Evolutionary conservation across 2,329 filamentous ascomycete species (phyloP), one percentile per base, ranked within the genome.

Genomic region (Paramyrothecium roridum): DNA sequence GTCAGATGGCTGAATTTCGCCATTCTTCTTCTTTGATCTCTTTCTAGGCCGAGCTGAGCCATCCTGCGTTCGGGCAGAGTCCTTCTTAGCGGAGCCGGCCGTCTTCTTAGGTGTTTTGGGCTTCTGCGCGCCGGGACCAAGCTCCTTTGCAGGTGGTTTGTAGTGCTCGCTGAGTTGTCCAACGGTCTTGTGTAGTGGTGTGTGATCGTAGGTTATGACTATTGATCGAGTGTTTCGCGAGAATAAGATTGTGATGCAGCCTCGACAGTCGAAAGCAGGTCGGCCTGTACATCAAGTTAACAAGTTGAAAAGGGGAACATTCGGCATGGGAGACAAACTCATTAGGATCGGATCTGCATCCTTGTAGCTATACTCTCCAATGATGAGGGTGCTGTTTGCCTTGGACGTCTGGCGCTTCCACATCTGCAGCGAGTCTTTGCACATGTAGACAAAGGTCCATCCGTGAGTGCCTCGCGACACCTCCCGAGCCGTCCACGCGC

Each of bases 251-350:
- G 68, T 73, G 19, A 85, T 65, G 1, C 72, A 71, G 19, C 83
- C 83, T 40, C 79, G 75, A 56, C 83, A 86, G 61, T 86, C 81
- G 59, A 84, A 86, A 0, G 82, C 82, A 52, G 83, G 83, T 16
- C 83, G 80, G 26, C 70, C 80, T 82, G 58, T 45, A 33, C 34
- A 23, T 50, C 57, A 19, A 57, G 59, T 62, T 20, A 62, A 54
- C 43, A 51, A 50, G 57, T 19, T 26, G 19, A 30, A 54, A 45
- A 23, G 30, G 45, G 37, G 22, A 19, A 8, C 11, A 43, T 43
- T 37, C 12, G 21, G 17, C 26, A 51, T n/a, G 34, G 10, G 47
- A 20, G 20, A 61, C 75, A 60, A 71, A 81, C 81, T 68, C 40
- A 77, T 61, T 22, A 78, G 73, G 33, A 73, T 57, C 1, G 74